Evolutionary conservation across 768 basidiomycete species (phyloP).

Genomic region (Piloderma croceum): DNA sequence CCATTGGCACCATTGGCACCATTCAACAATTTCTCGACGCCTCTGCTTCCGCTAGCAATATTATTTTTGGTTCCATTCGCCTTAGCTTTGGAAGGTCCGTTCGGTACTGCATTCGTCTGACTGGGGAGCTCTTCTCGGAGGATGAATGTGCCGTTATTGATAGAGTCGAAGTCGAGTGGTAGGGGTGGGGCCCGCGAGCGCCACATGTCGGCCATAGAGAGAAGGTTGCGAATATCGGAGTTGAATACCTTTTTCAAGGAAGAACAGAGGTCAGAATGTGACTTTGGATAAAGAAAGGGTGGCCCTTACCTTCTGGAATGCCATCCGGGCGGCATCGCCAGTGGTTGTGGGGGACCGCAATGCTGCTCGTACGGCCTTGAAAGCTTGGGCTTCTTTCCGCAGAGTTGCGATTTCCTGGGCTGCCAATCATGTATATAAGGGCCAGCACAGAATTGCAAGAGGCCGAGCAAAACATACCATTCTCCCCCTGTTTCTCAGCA

Average conservation of each 20-base stretch:
- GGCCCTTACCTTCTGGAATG: conserved; percentile 74
- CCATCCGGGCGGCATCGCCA: conserved; percentile 54
- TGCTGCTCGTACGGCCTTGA: conserved; percentile 71
- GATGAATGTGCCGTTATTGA: conserved; percentile 58
- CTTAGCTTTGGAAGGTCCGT: conserved; percentile 9
- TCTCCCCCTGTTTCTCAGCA: conserved; percentile 90
- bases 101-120: conserved; percentile 10
- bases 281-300: neutral
- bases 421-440: too few relatives aligned
- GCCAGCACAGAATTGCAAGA: too few relatives aligned
- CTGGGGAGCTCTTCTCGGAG: conserved; percentile 27
- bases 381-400: conserved; percentile 84
- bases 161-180: conserved; percentile 76
- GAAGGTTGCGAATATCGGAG: conserved; percentile 78
- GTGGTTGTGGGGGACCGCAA: conserved; percentile 40
- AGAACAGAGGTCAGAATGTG: conserved; percentile 3
- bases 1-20: conserved; percentile 9
- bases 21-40: conserved; percentile 11
- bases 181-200: conserved; percentile 79
- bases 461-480: conserved; percentile 64
- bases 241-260: conserved; percentile 87
- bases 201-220: conserved; percentile 98
- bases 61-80: conserved; percentile 25
- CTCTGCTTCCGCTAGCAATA: conserved; percentile 17
- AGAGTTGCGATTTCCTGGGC: conserved; percentile 88